A percentile compares a stretch with the other conserved stretches of the same genome.
These are phyloP conservation scores for Chaetomiaceae sp. DNA, from an alignment of 2,329 filamentous ascomycete species.

Conservation along the genomic window DNA sequence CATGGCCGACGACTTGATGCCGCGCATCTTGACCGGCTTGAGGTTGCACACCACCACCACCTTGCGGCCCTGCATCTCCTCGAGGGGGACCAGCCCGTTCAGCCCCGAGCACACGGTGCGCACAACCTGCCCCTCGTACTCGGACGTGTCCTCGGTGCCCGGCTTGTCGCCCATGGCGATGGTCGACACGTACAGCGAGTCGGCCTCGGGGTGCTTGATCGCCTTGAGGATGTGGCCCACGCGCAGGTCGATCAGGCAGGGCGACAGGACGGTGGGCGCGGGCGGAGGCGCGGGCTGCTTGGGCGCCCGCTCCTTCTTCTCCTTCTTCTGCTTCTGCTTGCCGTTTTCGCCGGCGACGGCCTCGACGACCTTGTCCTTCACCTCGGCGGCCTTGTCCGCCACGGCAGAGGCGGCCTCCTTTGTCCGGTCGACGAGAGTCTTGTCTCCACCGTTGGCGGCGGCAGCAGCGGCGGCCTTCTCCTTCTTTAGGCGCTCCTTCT, in stretches of 20 bases:
- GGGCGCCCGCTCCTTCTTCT: slow-evolving; percentile 85
- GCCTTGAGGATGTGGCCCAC: slow-evolving; percentile 98
- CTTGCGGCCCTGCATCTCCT: slow-evolving; percentile 95
- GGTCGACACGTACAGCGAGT: slow-evolving; percentile 91
- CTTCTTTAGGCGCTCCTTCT: slow-evolving; percentile 96
- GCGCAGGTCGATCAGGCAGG: slow-evolving; percentile 84
- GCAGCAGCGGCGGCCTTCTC: slow-evolving; percentile 74
- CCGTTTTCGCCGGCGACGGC: slow-evolving; percentile 33
- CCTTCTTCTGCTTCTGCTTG: slow-evolving; percentile 79
- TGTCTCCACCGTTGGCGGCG: slow-evolving; percentile 42
- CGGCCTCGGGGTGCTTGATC: slow-evolving; percentile 91
- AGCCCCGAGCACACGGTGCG: slow-evolving; percentile 96
- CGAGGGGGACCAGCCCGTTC: slow-evolving; percentile 85
- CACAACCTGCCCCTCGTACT: slow-evolving; percentile 86
- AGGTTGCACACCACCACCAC: slow-evolving; percentile 95
- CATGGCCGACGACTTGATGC: slow-evolving; percentile 75
- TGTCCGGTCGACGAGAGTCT: slow-evolving; percentile 54
- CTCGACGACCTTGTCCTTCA: slow-evolving; percentile 46
- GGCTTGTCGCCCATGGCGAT: slow-evolving; percentile 89
- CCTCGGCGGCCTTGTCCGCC: slow-evolving; percentile 44
- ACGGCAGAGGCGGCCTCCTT: slow-evolving; percentile 54
- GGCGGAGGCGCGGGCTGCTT: slow-evolving; percentile 66
- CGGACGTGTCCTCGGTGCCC: slow-evolving; percentile 80
- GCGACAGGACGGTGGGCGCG: slow-evolving; percentile 75
- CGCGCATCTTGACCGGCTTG: slow-evolving; percentile 98